Percentiles rank a stretch among this genome's conserved stretches.
Evolutionary conservation across 768 basidiomycete species (phyloP).

Genomic region (Lactarius quietus): DNA sequence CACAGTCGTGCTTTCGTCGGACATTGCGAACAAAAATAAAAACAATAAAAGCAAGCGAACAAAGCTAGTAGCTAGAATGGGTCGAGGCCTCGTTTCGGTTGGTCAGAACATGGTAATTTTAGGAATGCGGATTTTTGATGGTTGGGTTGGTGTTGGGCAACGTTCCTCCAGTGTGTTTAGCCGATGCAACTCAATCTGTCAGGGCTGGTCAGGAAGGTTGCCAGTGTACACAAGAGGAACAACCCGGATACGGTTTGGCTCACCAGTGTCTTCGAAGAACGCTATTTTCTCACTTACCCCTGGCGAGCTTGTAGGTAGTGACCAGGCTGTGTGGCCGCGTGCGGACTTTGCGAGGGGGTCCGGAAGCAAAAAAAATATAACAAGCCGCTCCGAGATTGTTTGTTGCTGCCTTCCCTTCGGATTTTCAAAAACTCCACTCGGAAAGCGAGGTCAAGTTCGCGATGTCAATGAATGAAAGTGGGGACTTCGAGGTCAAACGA

Average conservation of each 20-base stretch:
- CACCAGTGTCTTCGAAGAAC: background rate
- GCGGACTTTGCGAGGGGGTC: slow-evolving; percentile 9
- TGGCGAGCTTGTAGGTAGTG: background rate
- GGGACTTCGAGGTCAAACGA: background rate
- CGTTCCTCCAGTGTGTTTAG: background rate
- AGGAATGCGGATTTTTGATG: background rate
- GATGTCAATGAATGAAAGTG: background rate
- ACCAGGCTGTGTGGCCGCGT: background rate
- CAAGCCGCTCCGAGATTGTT: background rate
- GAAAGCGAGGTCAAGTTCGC: background rate
- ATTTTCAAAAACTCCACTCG: background rate
- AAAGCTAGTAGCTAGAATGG: background rate
- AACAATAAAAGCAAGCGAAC: slow-evolving; percentile 3
- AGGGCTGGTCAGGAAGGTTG: background rate
- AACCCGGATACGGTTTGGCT: background rate
- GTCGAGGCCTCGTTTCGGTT: background rate
- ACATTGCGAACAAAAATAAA: slow-evolving; percentile 8
- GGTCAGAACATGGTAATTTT: background rate
- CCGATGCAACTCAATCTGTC: background rate
- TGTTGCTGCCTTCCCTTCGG: slow-evolving; percentile 1
- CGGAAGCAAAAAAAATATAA: slow-evolving; percentile 14
- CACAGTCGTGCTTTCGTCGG: slow-evolving; percentile 12
- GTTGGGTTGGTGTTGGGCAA: background rate
- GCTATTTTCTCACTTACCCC: background rate
- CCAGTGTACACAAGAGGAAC: background rate